phyloP scores from a whole-genome alignment of 768 basidiomycete species.

The Cystofilobasidium macerans region DNA sequence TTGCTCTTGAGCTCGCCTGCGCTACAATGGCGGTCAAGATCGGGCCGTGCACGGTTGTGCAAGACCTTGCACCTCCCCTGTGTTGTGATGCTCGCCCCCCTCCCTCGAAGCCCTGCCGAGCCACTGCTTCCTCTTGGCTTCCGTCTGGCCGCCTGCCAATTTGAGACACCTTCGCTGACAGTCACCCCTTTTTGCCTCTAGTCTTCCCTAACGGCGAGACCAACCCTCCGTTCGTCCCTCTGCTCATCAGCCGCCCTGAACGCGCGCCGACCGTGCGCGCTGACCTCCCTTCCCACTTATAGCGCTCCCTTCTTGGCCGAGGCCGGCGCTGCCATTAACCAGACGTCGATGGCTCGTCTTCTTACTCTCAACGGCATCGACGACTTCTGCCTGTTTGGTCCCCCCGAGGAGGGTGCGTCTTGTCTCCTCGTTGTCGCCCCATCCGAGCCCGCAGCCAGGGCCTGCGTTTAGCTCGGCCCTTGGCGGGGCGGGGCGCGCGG shows the following conservation, averaged over 20 bases:
- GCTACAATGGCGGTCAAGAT: too few species aligned
- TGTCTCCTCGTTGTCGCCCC: background rate
- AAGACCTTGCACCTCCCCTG: too few species aligned
- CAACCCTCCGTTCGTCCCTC: conserved; percentile 9
- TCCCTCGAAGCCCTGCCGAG: too few species aligned
- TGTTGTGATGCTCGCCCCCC: too few species aligned
- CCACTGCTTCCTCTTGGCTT: too few species aligned
- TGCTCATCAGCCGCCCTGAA: background rate
- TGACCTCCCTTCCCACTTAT: background rate
- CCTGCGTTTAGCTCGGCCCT: background rate
- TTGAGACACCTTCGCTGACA: background rate
- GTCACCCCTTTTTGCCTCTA: background rate
- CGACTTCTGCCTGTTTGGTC: conserved; percentile 24
- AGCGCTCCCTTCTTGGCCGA: conserved; percentile 22
- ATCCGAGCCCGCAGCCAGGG: too few species aligned
- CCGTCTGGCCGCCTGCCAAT: too few species aligned
- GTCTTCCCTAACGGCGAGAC: conserved; percentile 17
- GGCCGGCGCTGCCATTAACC: conserved; percentile 37
- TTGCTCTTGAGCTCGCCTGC: too few species aligned
- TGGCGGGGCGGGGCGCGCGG: background rate
- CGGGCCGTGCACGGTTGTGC: too few species aligned
- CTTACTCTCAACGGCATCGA: conserved; percentile 37
- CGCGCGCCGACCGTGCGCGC: background rate
- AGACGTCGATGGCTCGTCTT: conserved; percentile 36
- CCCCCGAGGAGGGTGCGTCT: conserved; percentile 17